These are phyloP conservation scores for Lepidopterella palustris DNA, from an alignment of 495 filamentous ascomycete species.

Conservation along the genomic window DNA sequence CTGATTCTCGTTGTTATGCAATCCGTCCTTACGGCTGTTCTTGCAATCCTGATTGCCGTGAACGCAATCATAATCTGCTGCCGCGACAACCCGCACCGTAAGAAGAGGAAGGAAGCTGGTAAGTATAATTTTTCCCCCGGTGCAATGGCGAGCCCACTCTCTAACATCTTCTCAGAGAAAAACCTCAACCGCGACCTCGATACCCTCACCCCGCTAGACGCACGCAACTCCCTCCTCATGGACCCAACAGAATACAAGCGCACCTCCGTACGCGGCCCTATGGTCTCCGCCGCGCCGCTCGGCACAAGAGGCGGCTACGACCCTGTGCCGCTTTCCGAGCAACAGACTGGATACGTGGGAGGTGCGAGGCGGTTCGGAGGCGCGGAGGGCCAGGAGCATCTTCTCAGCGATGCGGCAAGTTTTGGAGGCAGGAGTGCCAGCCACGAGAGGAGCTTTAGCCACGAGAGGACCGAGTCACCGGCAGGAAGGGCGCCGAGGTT, in stretches of 20 bases:
- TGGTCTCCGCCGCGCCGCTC: constrained; percentile 7
- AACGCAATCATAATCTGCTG: constrained; percentile 79
- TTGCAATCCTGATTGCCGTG: constrained; percentile 84
- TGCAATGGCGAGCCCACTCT: too few relatives aligned
- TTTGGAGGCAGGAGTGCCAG: constrained; percentile 7
- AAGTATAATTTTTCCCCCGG: constrained; percentile 40
- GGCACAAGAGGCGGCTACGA: constrained; percentile 30
- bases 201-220: constrained; percentile 80
- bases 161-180: constrained; percentile 43
- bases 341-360: constrained; percentile 6
- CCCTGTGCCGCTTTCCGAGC: constrained; percentile 29
- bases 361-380: neutral
- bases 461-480: constrained; percentile 10
- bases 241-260: constrained; percentile 35
- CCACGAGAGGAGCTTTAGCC: constrained; percentile 4
- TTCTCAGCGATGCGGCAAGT: constrained; percentile 25
- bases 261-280: constrained; percentile 20
- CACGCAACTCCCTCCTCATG: constrained; percentile 84
- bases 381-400: constrained; percentile 12
- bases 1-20: constrained; percentile 87
- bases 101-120: constrained; percentile 78
- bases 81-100: constrained; percentile 83
- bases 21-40: constrained; percentile 69
- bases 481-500: constrained; percentile 16
- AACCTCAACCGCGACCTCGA: constrained; percentile 78